These are phyloP conservation scores for Candida montana DNA, from an alignment of 805 yeast species.

Conservation along the genomic window DNA sequence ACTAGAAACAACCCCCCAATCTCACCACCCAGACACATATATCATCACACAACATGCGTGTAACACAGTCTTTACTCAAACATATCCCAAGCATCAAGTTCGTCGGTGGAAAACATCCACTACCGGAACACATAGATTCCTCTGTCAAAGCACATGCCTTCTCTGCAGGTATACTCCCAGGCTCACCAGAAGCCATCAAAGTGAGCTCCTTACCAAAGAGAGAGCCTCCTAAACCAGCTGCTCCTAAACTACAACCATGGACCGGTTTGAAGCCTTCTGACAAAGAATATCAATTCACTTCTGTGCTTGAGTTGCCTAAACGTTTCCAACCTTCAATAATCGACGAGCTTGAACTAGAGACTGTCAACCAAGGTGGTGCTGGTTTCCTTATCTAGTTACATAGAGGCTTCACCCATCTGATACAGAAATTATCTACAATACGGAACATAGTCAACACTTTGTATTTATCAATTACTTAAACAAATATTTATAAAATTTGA, in stretches of 20 bases:
- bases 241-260: constrained; percentile 14
- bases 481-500: too few relatives aligned
- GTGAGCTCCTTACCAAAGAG: constrained; percentile 21
- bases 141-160: constrained; percentile 35
- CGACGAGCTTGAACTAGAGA: constrained; percentile 67
- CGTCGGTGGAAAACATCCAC: constrained; percentile 72
- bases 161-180: constrained; percentile 41
- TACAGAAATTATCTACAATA: too few relatives aligned
- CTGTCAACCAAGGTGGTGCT: constrained; percentile 83
- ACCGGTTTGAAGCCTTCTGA: constrained; percentile 50
- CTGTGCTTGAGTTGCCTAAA: constrained; percentile 63
- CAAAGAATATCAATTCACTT: constrained; percentile 33
- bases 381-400: neutral
- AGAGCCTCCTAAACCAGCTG: constrained; percentile 15
- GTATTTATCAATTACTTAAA: too few relatives aligned
- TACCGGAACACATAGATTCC: constrained; percentile 36
- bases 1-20: neutral
- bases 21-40: neutral
- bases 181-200: constrained; percentile 22
- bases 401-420: too few relatives aligned
- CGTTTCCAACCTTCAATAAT: constrained; percentile 67
- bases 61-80: constrained; percentile 22
- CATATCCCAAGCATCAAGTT: constrained; percentile 72
- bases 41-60: constrained; percentile 25
- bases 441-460: too few relatives aligned